Base-by-base conservation (phyloP, 2,329 filamentous ascomycete genomes). In the Sporothrix pallida region DNA sequence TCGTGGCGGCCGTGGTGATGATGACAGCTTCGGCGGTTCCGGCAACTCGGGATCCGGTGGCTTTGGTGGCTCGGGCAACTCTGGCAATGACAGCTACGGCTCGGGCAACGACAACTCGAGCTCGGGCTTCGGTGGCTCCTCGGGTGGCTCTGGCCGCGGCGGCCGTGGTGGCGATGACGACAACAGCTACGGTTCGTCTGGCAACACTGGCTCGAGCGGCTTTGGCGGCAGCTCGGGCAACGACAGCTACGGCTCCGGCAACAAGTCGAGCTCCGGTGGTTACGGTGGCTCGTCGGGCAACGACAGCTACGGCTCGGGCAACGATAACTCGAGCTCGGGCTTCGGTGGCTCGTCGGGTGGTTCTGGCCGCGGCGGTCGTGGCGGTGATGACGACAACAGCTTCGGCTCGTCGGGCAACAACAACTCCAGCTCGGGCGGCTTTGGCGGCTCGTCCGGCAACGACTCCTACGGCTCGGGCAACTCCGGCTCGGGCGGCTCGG, bases 191-290 rank as follows among this genome's bases (percentile, higher is more conserved):
- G 42, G 65, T 23, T 68, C 23, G 23, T 26, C 23, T 50, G 52
- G 52, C n/a, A 75, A 78, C 72, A 76, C 77, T 46, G 67, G 75
- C 67, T 75, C 75, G 8, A 77, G 77, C 68, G 75, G 75, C 69
- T 70, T 72, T 1, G 76, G 76, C 62, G 44, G 52, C 70, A 60
- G 56, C 71, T 71, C 20, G 9, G 72, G 72, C 73, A 42, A 42
- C 48, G 73, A 76, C 70, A 74, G 71, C 60, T 78, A 77, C 63
- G 77, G 78, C 48, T 76, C 75, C 56, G 52, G 60, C 62, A 58
- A 54, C 58, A 63, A 42, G 58, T 65, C 54, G 17, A 20, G 56
- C 70, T 71, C 69, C 1, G 70, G 70, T 52, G 60, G 58, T 6
- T 62, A n/a, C 15, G 58, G 71, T 63, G 48, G 60, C 73, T 56